Base-by-base conservation (phyloP, 23 red algal genomes). In the Rhodosorus marinus region DNA sequence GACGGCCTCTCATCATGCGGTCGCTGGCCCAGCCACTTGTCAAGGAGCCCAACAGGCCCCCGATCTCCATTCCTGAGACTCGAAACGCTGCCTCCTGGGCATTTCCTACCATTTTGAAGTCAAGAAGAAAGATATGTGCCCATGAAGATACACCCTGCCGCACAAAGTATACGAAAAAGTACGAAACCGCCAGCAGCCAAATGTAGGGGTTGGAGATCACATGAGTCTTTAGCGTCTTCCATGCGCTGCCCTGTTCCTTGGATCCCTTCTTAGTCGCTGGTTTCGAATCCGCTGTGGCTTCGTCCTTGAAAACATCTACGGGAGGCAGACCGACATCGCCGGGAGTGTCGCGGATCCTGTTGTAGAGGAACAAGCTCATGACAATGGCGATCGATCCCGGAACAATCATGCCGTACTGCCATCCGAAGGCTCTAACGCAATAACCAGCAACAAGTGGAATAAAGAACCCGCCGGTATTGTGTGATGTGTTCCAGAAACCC, bases 101-200 rank as follows among this genome's bases (percentile, higher is more conserved):
- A 68, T 74, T 64, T 25, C 57, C 45, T n/a, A 98, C 90, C 25
- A 79, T 80, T 51, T 92, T 92, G 61, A 79, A 83, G 51, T 82
- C 78, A 14, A 82, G 69, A 29, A 98, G 63, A 54, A 76, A 98
- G 38, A 98, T 81, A 34, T 83, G 70, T 1, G 90, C 72, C 90
- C 90, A 98, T 11, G 78, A 85, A 20, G 61, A 72, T 31, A 98
- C 59, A n/a, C 90, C 90, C 43, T 84, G 79, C 29, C 90, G 74
- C 31, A 82, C 75, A 72, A 98, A 98, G 57, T 98, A 98, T 52
- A 98, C 78, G 58, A 98, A 98, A 64, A 98, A 98, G 52, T 98
- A 98, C 15, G 55, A 72, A 31, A 98, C 24, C 3, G 79, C 90
- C 32, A 98, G 75, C 47, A 98, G 70, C 90, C 78, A 80, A 11